Evolutionary conservation across 2,329 filamentous ascomycete genomes (phyloP).

Genomic region (Phialocephala sp.): DNA sequence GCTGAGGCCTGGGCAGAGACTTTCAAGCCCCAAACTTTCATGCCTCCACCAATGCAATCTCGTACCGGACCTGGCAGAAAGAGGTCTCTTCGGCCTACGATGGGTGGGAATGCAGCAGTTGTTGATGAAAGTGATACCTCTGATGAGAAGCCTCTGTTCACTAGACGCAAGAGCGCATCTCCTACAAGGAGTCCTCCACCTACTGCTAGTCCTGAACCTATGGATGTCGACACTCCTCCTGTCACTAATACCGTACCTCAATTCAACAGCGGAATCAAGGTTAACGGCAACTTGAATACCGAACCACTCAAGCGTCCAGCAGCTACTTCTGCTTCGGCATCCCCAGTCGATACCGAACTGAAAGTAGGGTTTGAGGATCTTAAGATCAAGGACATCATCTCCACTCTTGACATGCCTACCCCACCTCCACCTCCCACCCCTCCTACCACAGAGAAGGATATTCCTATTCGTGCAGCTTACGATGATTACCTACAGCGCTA

Average conservation of each 20-base stretch:
- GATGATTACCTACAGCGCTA: constrained; percentile 60
- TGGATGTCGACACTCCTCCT: constrained; percentile 67
- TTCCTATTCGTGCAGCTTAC: constrained; percentile 50
- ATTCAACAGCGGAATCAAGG: constrained; percentile 55
- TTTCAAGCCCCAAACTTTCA: constrained; percentile 43
- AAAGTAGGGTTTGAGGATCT: constrained; percentile 53
- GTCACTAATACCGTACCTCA: constrained; percentile 42
- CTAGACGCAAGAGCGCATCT: constrained; percentile 38
- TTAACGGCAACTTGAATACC: constrained; percentile 55
- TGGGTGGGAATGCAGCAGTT: constrained; percentile 39
- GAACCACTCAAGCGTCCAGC: constrained; percentile 57
- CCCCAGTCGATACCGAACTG: constrained; percentile 34
- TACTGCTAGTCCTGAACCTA: constrained; percentile 58
- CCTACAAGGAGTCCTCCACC: constrained; percentile 7
- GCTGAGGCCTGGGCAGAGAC: constrained; percentile 40
- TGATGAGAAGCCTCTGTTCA: constrained; percentile 39
- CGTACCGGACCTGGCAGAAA: constrained; percentile 23
- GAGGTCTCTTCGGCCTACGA: constrained; percentile 34
- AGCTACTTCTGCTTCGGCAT: constrained; percentile 19
- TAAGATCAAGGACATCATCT: constrained; percentile 54
- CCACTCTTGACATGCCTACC: constrained; percentile 55
- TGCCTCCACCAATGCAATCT: constrained; percentile 32
- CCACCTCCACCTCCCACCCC: constrained; percentile 49
- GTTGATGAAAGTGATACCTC: constrained; percentile 36
- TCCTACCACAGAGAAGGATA: constrained; percentile 47